phyloP scores from a whole-genome alignment of 352 stramenopile genomes.

The Phytophthora pini region DNA sequence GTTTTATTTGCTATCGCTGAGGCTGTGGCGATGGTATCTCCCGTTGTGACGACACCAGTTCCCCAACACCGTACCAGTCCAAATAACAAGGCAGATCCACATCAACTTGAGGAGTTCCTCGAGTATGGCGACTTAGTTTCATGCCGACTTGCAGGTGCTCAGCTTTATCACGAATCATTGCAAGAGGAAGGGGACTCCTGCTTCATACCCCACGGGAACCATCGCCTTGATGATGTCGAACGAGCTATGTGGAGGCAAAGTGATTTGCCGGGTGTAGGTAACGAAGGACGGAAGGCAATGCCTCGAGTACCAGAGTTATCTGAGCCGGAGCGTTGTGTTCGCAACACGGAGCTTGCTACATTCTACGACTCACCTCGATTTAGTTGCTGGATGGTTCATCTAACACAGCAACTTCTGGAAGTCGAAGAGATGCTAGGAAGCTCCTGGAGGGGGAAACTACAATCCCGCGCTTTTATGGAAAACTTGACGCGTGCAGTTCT shows the following conservation, averaged over 20 bases:
- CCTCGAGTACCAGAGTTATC: conserved; percentile 45
- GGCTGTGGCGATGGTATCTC: conserved; percentile 32
- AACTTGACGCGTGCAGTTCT: conserved; percentile 49
- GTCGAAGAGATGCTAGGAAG: conserved; percentile 62
- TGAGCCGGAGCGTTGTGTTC: conserved; percentile 50
- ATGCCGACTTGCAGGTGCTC: conserved; percentile 36
- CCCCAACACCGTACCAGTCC: background rate
- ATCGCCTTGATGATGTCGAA: conserved; percentile 58
- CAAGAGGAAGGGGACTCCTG: conserved; percentile 30
- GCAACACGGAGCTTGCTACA: conserved; percentile 62
- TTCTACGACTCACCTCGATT: conserved; percentile 36
- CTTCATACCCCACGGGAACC: conserved; percentile 17
- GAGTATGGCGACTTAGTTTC: conserved; percentile 52
- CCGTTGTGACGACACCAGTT: background rate
- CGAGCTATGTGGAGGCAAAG: conserved; percentile 59
- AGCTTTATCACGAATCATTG: conserved; percentile 24
- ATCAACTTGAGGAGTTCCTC: conserved; percentile 52
- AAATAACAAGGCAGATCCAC: conserved; percentile 7
- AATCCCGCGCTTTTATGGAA: conserved; percentile 48
- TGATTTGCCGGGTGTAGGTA: conserved; percentile 75
- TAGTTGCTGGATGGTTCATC: conserved; percentile 47
- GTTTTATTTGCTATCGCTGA: conserved; percentile 67
- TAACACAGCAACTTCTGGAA: conserved; percentile 65
- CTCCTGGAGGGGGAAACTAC: conserved; percentile 60
- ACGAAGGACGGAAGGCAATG: conserved; percentile 67